These are phyloP conservation scores for Zostera marina DNA, from an alignment of 116 monocot genomes.

Conservation along the genomic window DNA sequence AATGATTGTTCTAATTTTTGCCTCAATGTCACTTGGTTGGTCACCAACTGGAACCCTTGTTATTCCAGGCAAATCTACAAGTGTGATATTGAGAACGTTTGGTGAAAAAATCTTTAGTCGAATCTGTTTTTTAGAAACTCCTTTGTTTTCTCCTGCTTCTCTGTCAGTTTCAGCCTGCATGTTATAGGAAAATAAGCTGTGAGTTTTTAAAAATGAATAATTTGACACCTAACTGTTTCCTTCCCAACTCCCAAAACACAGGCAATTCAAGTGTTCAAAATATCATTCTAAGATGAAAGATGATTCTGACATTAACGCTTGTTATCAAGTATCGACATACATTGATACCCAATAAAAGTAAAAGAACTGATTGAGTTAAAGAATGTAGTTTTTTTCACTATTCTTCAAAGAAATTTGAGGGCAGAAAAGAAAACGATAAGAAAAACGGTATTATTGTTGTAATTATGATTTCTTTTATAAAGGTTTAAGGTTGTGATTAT, in stretches of 20 bases:
- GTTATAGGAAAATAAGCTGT: not conserved
- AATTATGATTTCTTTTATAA: too few species aligned
- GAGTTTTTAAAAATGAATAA: not conserved
- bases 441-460: too few species aligned
- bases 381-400: too few species aligned
- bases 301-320: too few species aligned
- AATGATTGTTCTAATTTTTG: slow-evolving; percentile 20
- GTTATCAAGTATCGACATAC: too few species aligned
- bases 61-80: slow-evolving; percentile 29
- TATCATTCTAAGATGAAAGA: too few species aligned
- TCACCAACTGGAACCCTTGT: slow-evolving; percentile 29
- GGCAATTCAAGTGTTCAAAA: too few species aligned
- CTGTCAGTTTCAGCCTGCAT: slow-evolving; percentile 29
- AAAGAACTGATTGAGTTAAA: too few species aligned
- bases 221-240: not conserved
- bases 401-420: too few species aligned
- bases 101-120: slow-evolving; percentile 25
- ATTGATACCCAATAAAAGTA: too few species aligned
- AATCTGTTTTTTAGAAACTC: slow-evolving; percentile 24
- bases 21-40: slow-evolving; percentile 22
- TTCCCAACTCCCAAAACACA: not conserved
- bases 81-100: slow-evolving; percentile 30
- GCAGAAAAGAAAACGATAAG: too few species aligned
- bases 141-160: slow-evolving; percentile 26
- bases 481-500: too few species aligned